Evolutionary conservation across 768 basidiomycete genomes (phyloP), one percentile per base, ranked within the genome.

Genomic region (Mycena alexandri): DNA sequence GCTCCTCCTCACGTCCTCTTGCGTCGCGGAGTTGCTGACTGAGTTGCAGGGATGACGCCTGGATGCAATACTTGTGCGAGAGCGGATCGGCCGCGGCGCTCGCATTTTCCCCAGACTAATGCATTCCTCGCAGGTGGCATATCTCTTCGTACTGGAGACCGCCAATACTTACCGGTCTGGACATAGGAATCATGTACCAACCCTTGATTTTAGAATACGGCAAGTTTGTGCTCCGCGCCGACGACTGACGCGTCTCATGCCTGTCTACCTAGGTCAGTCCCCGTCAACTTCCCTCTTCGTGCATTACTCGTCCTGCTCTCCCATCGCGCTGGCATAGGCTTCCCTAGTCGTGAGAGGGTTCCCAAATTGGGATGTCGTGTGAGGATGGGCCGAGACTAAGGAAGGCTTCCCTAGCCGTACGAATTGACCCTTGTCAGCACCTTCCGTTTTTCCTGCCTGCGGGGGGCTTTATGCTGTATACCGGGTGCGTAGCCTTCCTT

Each of bases 391-490:
- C n/a, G n/a, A n/a, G n/a, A n/a, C n/a, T n/a, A n/a, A n/a, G n/a
- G n/a, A n/a, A n/a, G n/a, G n/a, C n/a, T n/a, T n/a, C n/a, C n/a
- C n/a, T n/a, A n/a, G n/a, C n/a, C n/a, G n/a, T n/a, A n/a, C n/a
- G n/a, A n/a, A n/a, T n/a, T 76, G 53, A 81, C 78, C 42, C 72
- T 88, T 74, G 86, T 85, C 65, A 22, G 81, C 73, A 38, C 21
- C 17, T 25, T 21, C 19, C 51, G 33, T 33, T n/a, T 34, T n/a
- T 44, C 48, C 34, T 36, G 34, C 34, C 5, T 36, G 34, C 9
- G 48, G 48, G 48, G 24, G 48, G 48, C 24, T 50, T 50, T 29
- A 29, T 50, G 48, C 25, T 50, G 25, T 50, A 54, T 41, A 54
- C n/a, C 21, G 53, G 36, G 53, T 41, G 38, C n/a, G 53, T 54